These are phyloP conservation scores for Alternaria sp. DNA, from an alignment of 2,329 filamentous ascomycete genomes.

Conservation along the genomic window DNA sequence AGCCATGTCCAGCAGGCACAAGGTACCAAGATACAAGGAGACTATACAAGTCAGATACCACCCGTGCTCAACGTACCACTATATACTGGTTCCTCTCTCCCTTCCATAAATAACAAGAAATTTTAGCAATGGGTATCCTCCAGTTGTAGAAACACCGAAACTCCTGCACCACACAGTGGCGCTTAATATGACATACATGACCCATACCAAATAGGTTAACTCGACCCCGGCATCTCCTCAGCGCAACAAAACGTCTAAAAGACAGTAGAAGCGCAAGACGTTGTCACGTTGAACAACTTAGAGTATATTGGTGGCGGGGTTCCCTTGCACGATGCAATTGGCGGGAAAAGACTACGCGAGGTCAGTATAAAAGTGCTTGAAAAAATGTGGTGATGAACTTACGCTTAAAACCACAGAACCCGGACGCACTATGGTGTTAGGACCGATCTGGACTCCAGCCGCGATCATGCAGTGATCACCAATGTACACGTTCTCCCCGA, in stretches of 20 bases:
- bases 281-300: conserved; percentile 20
- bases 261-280: neutral
- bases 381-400: conserved; percentile 33
- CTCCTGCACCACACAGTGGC: conserved; percentile 17
- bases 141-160: conserved; percentile 16
- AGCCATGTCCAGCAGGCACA: conserved; percentile 14
- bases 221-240: neutral
- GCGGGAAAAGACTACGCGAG: conserved; percentile 52
- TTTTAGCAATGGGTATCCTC: conserved; percentile 25
- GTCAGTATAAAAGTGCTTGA: conserved; percentile 18
- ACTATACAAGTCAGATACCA: conserved; percentile 17
- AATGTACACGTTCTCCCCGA: conserved; percentile 75
- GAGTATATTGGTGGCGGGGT: conserved; percentile 49
- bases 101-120: conserved; percentile 3
- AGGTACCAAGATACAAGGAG: conserved; percentile 10
- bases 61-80: conserved; percentile 6
- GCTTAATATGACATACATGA: conserved; percentile 10
- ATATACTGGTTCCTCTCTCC: neutral
- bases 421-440: conserved; percentile 60
- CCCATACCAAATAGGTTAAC: neutral
- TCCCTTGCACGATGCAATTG: conserved; percentile 55
- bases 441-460: conserved; percentile 61
- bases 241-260: neutral
- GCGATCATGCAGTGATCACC: conserved; percentile 67
- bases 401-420: conserved; percentile 63